Conservation (phyloP, 768 basidiomycete species). For the Mycena floridula region DNA sequence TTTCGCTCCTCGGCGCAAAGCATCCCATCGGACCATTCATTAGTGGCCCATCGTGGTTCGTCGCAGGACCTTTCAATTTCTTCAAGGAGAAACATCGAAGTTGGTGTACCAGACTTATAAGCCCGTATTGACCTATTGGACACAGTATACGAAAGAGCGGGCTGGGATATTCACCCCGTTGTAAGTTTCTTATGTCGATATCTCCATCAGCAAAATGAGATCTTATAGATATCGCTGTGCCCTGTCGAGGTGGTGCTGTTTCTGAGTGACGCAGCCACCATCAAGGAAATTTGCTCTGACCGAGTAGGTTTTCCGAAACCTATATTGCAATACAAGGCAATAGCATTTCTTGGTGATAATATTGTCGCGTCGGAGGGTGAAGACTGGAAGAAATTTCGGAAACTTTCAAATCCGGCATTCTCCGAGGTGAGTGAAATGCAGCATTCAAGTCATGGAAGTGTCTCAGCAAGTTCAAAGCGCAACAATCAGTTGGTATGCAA, state of each 20-base stretch:
- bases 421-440: constrained; percentile 44
- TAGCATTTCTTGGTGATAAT: constrained; percentile 23
- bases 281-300: not conserved
- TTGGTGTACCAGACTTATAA: not conserved
- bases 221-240: not conserved
- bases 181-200: not conserved
- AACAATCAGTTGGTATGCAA: constrained; percentile 47
- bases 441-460: not conserved
- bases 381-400: constrained; percentile 61
- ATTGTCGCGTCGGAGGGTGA: constrained; percentile 61
- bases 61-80: not conserved
- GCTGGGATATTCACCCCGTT: not conserved
- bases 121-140: not conserved
- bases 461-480: constrained; percentile 18
- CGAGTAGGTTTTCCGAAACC: not conserved
- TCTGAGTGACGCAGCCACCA: not conserved
- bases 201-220: not conserved
- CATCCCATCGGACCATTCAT: not conserved
- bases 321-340: not conserved
- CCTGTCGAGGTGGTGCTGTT: not conserved
- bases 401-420: constrained; percentile 57
- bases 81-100: not conserved
- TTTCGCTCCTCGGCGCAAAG: not conserved
- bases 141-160: not conserved
- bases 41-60: not conserved